phyloP scores from a whole-genome alignment of 805 yeast genomes.

The Lipomyces lipofer region DNA sequence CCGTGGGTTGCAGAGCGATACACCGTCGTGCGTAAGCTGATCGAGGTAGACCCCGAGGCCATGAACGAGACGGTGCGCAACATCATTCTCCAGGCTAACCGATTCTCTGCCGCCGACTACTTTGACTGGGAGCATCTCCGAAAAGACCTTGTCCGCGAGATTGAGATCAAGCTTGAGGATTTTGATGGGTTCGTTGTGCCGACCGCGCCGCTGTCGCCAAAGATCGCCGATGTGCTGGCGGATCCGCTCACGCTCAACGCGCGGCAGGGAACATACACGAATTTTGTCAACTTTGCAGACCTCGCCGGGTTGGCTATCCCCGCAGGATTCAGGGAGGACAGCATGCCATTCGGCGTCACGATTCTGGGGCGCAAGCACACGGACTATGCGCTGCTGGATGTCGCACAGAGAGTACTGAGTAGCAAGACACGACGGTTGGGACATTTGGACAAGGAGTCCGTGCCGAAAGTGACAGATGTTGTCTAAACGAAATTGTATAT shows the following conservation, averaged over 20 bases:
- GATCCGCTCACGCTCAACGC: slow-evolving; percentile 87
- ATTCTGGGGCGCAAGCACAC: slow-evolving; percentile 76
- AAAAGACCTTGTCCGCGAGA: slow-evolving; percentile 69
- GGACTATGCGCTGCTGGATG: slow-evolving; percentile 83
- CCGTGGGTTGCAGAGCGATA: slow-evolving; percentile 98
- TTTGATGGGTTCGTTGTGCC: slow-evolving; percentile 85
- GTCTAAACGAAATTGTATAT: too few species aligned
- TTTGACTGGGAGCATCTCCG: slow-evolving; percentile 87
- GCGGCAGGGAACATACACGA: slow-evolving; percentile 94
- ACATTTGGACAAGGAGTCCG: slow-evolving; percentile 28
- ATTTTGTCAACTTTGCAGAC: slow-evolving; percentile 92
- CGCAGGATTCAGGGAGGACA: slow-evolving; percentile 82
- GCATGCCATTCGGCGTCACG: slow-evolving; percentile 88
- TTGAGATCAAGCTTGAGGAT: slow-evolving; percentile 53
- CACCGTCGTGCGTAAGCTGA: slow-evolving; percentile 73
- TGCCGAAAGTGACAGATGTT: slow-evolving; percentile 13
- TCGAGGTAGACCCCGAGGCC: slow-evolving; percentile 51
- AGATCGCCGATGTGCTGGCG: slow-evolving; percentile 63
- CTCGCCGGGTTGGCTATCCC: slow-evolving; percentile 90
- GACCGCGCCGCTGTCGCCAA: slow-evolving; percentile 90
- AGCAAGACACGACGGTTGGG: slow-evolving; percentile 55
- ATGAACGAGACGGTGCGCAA: slow-evolving; percentile 80
- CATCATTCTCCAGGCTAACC: slow-evolving; percentile 75
- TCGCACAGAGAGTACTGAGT: slow-evolving; percentile 69
- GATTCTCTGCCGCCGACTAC: slow-evolving; percentile 76